Conservation (phyloP, 2,329 filamentous ascomycete genomes). For the Stagonosporopsis rhizophila region DNA sequence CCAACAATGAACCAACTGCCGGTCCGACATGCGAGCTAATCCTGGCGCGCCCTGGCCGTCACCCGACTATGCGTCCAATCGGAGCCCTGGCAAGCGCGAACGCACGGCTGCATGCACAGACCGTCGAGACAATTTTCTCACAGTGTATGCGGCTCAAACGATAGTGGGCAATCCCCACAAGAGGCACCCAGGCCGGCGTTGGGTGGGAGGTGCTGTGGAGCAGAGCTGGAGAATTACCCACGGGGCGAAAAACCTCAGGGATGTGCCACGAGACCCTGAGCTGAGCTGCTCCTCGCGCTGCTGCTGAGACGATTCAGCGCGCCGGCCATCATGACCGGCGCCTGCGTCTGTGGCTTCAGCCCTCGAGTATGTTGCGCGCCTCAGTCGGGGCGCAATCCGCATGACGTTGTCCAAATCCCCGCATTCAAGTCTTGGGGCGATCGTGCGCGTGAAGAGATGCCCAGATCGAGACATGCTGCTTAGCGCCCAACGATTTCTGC, state of each 20-base stretch:
- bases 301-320: neutral
- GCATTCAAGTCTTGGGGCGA: neutral
- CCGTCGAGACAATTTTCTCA: neutral
- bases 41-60: neutral
- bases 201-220: neutral
- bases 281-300: too few species aligned
- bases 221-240: constrained; percentile 2
- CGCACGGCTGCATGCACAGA: neutral
- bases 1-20: neutral
- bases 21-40: neutral
- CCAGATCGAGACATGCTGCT: neutral
- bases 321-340: neutral
- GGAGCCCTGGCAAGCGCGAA: neutral
- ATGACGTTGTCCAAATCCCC: neutral
- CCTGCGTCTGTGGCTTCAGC: neutral
- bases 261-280: neutral
- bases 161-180: neutral
- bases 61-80: neutral
- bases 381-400: neutral
- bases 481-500: neutral
- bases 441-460: neutral
- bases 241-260: neutral
- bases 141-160: neutral
- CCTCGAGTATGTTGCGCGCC: neutral
- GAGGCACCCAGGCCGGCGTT: neutral